Percentiles rank a stretch among this genome's conserved stretches.
These are phyloP conservation scores for Aspergillus sp. DNA, from an alignment of 2,329 filamentous ascomycete species.

Conservation along the genomic window DNA sequence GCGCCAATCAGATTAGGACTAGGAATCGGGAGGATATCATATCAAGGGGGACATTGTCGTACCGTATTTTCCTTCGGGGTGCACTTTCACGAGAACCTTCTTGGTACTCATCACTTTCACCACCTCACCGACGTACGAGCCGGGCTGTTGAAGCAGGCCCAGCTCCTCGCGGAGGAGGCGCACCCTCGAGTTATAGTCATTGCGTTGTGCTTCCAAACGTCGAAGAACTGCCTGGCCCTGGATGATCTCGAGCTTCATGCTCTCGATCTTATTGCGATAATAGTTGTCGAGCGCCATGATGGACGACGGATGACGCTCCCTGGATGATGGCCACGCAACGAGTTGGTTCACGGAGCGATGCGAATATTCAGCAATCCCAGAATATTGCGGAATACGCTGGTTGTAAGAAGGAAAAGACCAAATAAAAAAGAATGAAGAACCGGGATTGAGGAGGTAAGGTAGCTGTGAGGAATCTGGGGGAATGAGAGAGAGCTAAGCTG, in stretches of 20 bases:
- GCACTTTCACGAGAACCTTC: conserved; percentile 98
- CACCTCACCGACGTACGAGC: conserved; percentile 98
- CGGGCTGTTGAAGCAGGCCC: conserved; percentile 91
- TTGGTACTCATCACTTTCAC: conserved; percentile 99
- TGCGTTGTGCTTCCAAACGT: conserved; percentile 93
- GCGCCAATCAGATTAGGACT: conserved; percentile 9
- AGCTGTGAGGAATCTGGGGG: neutral
- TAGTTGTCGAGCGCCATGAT: conserved; percentile 98
- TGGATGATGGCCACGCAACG: neutral
- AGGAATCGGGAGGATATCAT: neutral
- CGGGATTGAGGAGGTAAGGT: neutral
- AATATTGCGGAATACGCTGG: neutral
- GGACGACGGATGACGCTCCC: conserved; percentile 36
- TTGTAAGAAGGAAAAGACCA: neutral
- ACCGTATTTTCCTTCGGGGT: conserved; percentile 99
- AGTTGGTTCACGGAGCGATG: neutral
- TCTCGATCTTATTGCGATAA: conserved; percentile 99
- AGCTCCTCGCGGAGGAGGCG: conserved; percentile 92
- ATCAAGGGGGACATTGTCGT: conserved; percentile 46
- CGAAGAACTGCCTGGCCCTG: conserved; percentile 95
- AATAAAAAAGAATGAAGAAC: neutral
- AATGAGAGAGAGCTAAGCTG: neutral
- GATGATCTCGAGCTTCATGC: conserved; percentile 99
- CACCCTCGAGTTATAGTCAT: conserved; percentile 98
- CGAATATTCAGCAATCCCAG: neutral